Conservation (phyloP, 768 basidiomycete genomes). For the Serendipita sp. region DNA sequence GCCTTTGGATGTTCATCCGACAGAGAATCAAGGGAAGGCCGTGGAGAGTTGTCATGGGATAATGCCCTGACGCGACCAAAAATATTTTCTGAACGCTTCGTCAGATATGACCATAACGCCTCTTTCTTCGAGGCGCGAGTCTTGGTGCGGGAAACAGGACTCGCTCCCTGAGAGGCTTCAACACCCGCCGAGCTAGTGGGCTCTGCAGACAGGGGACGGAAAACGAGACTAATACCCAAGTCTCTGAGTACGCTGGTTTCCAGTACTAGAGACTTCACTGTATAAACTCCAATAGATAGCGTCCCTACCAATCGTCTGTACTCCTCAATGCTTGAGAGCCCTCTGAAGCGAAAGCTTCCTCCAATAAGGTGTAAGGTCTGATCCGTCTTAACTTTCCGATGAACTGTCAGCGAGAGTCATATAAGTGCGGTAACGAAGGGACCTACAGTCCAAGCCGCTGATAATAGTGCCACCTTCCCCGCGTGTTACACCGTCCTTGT, state of each 20-base stretch:
- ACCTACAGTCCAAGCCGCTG: constrained; percentile 37
- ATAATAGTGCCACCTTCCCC: constrained; percentile 21
- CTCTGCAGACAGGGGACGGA: constrained; percentile 17
- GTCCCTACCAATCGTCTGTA: constrained; percentile 29
- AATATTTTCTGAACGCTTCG: not conserved
- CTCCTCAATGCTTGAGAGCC: constrained; percentile 26
- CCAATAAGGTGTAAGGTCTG: constrained; percentile 32
- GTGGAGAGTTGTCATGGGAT: constrained; percentile 14
- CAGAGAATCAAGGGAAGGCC: constrained; percentile 24
- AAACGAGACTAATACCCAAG: constrained; percentile 32
- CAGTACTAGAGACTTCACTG: constrained; percentile 40
- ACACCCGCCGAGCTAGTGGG: not conserved
- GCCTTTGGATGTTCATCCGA: constrained; percentile 21
- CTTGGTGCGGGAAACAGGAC: not conserved
- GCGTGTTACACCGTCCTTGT: constrained; percentile 13
- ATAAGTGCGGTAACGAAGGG: not conserved
- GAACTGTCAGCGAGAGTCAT: constrained; percentile 7
- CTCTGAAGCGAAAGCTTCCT: constrained; percentile 43
- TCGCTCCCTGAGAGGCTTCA: constrained; percentile 13
- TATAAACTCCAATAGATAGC: constrained; percentile 36
- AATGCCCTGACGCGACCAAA: constrained; percentile 11
- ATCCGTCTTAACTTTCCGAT: constrained; percentile 8
- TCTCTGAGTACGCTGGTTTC: constrained; percentile 42
- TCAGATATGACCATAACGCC: not conserved
- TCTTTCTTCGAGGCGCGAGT: not conserved